Evolutionary conservation across 2,329 filamentous ascomycete genomes (phyloP).

Genomic region (Alternaria brassicae): DNA sequence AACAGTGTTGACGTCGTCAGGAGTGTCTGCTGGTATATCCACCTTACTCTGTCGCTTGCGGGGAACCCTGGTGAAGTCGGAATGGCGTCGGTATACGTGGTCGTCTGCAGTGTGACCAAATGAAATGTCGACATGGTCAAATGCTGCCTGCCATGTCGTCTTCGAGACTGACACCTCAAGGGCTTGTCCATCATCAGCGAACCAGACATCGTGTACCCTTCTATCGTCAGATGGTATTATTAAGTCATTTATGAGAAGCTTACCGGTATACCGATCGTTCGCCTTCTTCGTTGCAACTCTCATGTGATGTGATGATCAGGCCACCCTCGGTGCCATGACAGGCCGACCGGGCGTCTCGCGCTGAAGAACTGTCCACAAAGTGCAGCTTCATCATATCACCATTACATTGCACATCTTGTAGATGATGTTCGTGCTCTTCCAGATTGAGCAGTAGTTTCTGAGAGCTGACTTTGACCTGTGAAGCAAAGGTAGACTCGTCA

Average conservation of each 20-base stretch:
- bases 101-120: constrained; percentile 44
- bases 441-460: constrained; percentile 43
- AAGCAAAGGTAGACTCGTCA: constrained; percentile 42
- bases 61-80: constrained; percentile 31
- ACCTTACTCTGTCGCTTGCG: constrained; percentile 26
- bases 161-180: constrained; percentile 37
- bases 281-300: constrained; percentile 47
- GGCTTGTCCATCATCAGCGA: constrained; percentile 31
- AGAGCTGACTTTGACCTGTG: constrained; percentile 42
- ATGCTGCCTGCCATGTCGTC: constrained; percentile 39
- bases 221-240: background rate
- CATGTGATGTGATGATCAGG: constrained; percentile 50
- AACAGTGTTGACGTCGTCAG: constrained; percentile 27
- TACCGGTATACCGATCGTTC: constrained; percentile 47
- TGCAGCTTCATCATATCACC: constrained; percentile 36
- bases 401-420: constrained; percentile 40
- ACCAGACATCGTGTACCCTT: constrained; percentile 34
- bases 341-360: constrained; percentile 37
- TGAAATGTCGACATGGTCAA: constrained; percentile 38
- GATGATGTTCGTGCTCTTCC: constrained; percentile 48
- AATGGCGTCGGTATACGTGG: constrained; percentile 40
- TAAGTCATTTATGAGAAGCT: background rate
- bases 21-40: constrained; percentile 30
- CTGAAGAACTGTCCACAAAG: constrained; percentile 36
- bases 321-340: constrained; percentile 31